Evolutionary conservation across 352 stramenopile genomes (phyloP).

Genomic region (Phytopythium boreale): DNA sequence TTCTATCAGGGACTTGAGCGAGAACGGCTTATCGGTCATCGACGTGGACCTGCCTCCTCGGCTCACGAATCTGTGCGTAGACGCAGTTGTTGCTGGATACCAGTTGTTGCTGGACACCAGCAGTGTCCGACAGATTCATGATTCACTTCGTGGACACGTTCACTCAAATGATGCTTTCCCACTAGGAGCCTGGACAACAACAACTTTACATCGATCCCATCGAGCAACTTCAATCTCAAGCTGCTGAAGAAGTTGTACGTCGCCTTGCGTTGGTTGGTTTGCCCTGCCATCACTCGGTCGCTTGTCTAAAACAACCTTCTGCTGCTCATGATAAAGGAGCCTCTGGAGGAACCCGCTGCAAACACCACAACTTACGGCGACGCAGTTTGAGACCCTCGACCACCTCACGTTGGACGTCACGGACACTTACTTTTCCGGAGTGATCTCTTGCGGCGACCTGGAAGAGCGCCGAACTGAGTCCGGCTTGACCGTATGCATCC

Average conservation of each 20-base stretch:
- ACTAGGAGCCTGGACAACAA: not conserved
- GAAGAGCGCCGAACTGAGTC: not conserved
- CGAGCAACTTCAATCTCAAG: not conserved
- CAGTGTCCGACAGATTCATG: no score
- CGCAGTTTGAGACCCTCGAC: not conserved
- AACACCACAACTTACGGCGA: not conserved
- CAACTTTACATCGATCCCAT: not conserved
- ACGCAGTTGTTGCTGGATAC: not conserved
- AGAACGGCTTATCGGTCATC: not conserved
- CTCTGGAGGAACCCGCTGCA: not conserved
- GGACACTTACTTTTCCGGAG: not conserved
- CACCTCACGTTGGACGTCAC: not conserved
- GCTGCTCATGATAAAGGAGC: not conserved
- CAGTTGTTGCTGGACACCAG: no score
- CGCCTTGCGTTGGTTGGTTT: not conserved
- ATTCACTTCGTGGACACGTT: no score
- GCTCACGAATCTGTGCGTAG: no score
- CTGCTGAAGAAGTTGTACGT: not conserved
- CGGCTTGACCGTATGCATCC: not conserved
- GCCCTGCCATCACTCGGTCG: no score
- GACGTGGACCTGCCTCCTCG: not conserved
- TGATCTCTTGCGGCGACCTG: not conserved
- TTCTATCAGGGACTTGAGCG: not conserved
- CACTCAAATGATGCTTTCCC: no score
- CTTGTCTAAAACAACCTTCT: not conserved